A percentile compares a stretch with the other conserved stretches of the same genome.
Evolutionary conservation across 2,329 filamentous ascomycete genomes (phyloP).

Genomic region (Fusarium chuoi): DNA sequence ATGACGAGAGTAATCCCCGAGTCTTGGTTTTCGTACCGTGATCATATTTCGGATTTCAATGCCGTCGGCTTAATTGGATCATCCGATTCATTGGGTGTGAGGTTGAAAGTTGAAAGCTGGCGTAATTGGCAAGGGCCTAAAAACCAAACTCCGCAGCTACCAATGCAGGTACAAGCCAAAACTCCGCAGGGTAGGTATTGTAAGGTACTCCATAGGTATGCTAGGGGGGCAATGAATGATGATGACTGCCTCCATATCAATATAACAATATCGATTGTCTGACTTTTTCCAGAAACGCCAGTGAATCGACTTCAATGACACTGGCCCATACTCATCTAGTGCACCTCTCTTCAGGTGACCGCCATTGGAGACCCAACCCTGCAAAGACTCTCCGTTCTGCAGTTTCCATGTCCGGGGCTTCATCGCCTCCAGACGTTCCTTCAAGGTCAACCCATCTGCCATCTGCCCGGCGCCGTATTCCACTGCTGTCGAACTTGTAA

Average conservation of each 20-base stretch:
- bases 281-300: neutral
- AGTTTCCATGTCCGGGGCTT: conserved; percentile 71
- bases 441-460: conserved; percentile 79
- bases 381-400: conserved; percentile 86
- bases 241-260: neutral
- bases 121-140: neutral
- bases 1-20: neutral
- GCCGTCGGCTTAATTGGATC: conserved; percentile 36
- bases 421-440: conserved; percentile 55
- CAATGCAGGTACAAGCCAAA: conserved; percentile 23
- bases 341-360: conserved; percentile 73
- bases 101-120: neutral
- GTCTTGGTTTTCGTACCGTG: conserved; percentile 13
- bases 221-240: neutral
- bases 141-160: conserved; percentile 32
- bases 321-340: conserved; percentile 60
- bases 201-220: neutral
- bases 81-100: conserved; percentile 10
- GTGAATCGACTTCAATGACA: neutral
- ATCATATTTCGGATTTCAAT: neutral
- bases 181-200: conserved; percentile 24
- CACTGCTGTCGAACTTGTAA: conserved; percentile 93
- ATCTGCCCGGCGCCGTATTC: conserved; percentile 74
- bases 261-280: neutral
- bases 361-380: conserved; percentile 75